Base-by-base conservation (phyloP, 192 early-diverging fungal genomes). In the Coemansia sp. region DNA sequence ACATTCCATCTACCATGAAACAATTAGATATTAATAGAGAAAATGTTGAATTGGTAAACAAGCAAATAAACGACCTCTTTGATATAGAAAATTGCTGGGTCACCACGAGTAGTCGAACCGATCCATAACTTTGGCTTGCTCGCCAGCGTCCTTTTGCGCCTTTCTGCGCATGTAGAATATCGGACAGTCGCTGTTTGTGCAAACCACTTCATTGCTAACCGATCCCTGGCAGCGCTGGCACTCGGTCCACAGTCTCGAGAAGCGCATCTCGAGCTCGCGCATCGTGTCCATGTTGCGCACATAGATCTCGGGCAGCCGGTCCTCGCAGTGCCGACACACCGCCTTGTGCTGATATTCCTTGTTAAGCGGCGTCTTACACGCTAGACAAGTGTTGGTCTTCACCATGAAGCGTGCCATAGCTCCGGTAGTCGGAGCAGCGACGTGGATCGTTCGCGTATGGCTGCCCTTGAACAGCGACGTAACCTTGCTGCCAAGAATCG, bases 131-230 rank as follows among this genome's bases (percentile, higher is more conserved):
- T 79, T 75, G 5, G 87, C 66, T 27, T 89, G 86, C 19, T 94
- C 90, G 27, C 90, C 83, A 66, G 93, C 83, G 55, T 98, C 96
- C 73, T 96, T 97, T 67, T 95, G 93, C 14, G 86, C 90, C 76
- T 95, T 97, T 60, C 93, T 94, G 58, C 97, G 91, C 96, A 98
- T 98, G 65, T 92, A 99, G 69, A 96, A 98, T 27, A 99, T 99
- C 5, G 97, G 95, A 73, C 97, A 99, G 75, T 97, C 95, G 72
- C 88, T 91, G 64, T 90, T 92, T 4, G 91, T 93, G 79, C 96
- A 98, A 57, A 98, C 85, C 11, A 98, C 93, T 63, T 97, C 94
- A 66, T 92, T 93, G 77, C 97, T 94, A 32, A 98, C 70, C 62
- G 86, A 91, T 27, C 94, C 95, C 73, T 97, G 95, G 67, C 96